phyloP scores from a whole-genome alignment of 345 rosid species.

The Salix exigua region DNA sequence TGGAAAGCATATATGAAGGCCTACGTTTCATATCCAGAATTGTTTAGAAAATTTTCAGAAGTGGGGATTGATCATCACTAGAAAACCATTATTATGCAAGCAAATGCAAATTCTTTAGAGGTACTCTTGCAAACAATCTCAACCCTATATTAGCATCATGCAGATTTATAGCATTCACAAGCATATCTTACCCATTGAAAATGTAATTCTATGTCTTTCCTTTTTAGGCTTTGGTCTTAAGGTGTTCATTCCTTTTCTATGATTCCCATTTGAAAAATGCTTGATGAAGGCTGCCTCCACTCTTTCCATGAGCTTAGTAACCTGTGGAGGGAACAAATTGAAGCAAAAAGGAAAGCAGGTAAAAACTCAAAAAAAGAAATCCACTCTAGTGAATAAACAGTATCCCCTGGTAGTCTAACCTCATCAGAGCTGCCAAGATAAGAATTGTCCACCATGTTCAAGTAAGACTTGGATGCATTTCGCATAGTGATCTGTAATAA shows the following conservation, averaged over 20 bases:
- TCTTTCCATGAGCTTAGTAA: slow-evolving; percentile 55
- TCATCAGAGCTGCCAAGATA: slow-evolving; percentile 67
- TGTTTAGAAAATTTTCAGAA: too few relatives aligned
- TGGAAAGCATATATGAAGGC: too few relatives aligned
- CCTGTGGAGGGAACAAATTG: slow-evolving; percentile 27
- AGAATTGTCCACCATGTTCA: slow-evolving; percentile 64
- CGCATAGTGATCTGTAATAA: slow-evolving; percentile 49
- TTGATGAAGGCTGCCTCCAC: slow-evolving; percentile 62
- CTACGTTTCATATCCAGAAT: too few relatives aligned
- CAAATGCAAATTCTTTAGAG: neutral
- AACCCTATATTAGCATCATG: neutral
- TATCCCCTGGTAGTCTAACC: slow-evolving; percentile 24
- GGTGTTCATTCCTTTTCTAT: slow-evolving; percentile 52
- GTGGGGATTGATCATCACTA: too few relatives aligned
- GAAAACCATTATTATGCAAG: too few relatives aligned
- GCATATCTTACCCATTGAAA: slow-evolving; percentile 47
- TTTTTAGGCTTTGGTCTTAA: slow-evolving; percentile 54
- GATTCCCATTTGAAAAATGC: slow-evolving; percentile 78
- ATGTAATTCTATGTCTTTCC: slow-evolving; percentile 65
- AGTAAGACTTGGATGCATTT: slow-evolving; percentile 56
- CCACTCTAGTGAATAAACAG: neutral
- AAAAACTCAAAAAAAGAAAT: neutral
- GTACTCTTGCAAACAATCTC: neutral
- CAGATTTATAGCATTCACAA: neutral
- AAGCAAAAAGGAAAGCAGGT: neutral